phyloP scores from a whole-genome alignment of 768 basidiomycete genomes.

The Mrakia gelida region DNA sequence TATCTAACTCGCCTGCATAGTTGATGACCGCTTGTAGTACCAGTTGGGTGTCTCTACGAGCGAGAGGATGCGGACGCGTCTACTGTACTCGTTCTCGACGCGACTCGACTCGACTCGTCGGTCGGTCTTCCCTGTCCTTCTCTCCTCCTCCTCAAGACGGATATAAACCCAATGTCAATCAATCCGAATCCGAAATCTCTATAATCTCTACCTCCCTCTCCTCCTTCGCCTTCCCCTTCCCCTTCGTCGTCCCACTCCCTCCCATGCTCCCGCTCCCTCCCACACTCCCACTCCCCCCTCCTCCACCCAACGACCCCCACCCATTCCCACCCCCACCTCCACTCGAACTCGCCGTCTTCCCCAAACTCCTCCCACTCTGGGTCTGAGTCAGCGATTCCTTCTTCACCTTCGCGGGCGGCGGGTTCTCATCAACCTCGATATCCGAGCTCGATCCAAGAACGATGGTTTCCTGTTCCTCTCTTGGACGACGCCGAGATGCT shows the following conservation, averaged over 20 bases:
- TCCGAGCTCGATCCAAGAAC: neutral
- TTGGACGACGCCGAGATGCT: neutral
- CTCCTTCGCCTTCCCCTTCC: neutral
- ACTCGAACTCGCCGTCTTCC: neutral
- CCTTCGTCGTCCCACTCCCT: too few species aligned
- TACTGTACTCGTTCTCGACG: too few species aligned
- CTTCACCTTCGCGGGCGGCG: neutral
- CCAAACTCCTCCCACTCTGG: neutral
- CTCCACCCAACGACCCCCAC: neutral
- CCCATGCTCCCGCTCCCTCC: too few species aligned
- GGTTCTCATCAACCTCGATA: neutral
- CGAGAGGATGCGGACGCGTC: too few species aligned
- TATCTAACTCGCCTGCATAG: too few species aligned
- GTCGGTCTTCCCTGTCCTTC: too few species aligned
- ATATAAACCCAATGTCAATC: neutral
- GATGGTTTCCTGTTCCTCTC: neutral
- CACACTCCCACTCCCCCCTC: neutral
- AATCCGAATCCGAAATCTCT: slow-evolving; percentile 11
- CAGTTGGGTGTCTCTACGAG: too few species aligned
- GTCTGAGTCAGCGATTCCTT: neutral
- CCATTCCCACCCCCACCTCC: neutral
- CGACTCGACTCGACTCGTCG: too few species aligned
- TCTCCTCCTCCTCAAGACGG: neutral
- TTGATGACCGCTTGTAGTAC: too few species aligned
- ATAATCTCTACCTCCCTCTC: neutral